phyloP scores from a whole-genome alignment of 305 asterid species.

The Monarda citriodora region DNA sequence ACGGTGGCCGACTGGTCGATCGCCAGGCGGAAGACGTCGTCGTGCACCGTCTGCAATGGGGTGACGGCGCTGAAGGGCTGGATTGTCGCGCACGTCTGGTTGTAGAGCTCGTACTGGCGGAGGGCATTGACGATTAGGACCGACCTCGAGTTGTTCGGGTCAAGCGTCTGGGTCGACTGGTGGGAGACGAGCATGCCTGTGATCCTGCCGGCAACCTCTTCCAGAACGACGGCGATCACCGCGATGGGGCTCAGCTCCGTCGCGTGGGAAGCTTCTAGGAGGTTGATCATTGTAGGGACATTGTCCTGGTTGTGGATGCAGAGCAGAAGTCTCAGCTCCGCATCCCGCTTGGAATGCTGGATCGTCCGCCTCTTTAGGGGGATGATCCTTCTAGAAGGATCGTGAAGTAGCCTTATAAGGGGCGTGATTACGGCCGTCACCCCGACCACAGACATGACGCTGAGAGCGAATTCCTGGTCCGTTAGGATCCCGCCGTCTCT shows the following conservation, averaged over 20 bases:
- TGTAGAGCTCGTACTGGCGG: conserved; percentile 57
- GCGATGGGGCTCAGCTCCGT: conserved; percentile 58
- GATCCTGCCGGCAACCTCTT: conserved; percentile 67
- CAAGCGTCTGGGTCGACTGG: conserved; percentile 47
- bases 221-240: conserved; percentile 63
- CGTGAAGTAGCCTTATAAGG: conserved; percentile 44
- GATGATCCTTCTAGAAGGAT: conserved; percentile 32
- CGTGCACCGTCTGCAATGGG: conserved; percentile 51
- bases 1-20: conserved; percentile 56
- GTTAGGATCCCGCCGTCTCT: conserved; percentile 54
- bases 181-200: conserved; percentile 69
- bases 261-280: conserved; percentile 72
- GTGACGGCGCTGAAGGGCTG: conserved; percentile 56
- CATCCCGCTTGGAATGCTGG: conserved; percentile 50
- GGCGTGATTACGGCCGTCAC: conserved; percentile 66
- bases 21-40: conserved; percentile 59
- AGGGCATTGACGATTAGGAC: conserved; percentile 61
- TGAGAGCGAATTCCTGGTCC: conserved; percentile 53
- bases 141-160: conserved; percentile 44
- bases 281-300: conserved; percentile 54
- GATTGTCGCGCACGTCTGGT: conserved; percentile 47
- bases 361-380: conserved; percentile 53
- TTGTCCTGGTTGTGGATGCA: conserved; percentile 63
- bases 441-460: conserved; percentile 49
- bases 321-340: conserved; percentile 58